Evolutionary conservation across 2,329 filamentous ascomycete genomes (phyloP).

Genomic region (Microcera coccophila): DNA sequence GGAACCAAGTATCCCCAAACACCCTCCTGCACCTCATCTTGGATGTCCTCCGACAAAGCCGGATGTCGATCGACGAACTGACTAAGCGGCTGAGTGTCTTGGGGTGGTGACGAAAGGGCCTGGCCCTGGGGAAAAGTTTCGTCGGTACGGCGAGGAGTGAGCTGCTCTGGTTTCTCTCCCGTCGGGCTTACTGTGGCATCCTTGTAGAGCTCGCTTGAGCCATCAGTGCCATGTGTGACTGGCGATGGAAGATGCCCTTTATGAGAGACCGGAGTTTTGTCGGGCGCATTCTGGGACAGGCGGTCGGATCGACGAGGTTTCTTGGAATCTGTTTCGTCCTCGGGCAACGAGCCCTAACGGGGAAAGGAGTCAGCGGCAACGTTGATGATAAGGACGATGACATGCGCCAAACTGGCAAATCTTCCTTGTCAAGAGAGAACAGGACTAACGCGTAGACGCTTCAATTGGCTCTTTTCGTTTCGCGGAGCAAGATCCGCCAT

Average conservation of each 20-base stretch:
- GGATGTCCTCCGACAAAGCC: slow-evolving; percentile 73
- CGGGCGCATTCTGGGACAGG: slow-evolving; percentile 51
- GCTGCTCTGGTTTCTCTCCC: slow-evolving; percentile 54
- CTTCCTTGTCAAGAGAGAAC: slow-evolving; percentile 14
- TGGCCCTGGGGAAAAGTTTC: slow-evolving; percentile 45
- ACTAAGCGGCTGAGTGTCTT: slow-evolving; percentile 56
- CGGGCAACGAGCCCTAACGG: slow-evolving; percentile 61
- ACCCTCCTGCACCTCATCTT: slow-evolving; percentile 77
- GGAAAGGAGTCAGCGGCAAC: slow-evolving; percentile 20
- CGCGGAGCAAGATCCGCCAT: slow-evolving; percentile 52
- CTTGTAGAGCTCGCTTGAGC: slow-evolving; percentile 59
- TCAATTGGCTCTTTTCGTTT: slow-evolving; percentile 77
- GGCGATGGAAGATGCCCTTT: slow-evolving; percentile 76
- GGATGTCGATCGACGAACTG: slow-evolving; percentile 74
- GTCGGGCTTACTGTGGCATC: slow-evolving; percentile 70
- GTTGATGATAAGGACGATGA: slow-evolving; percentile 5
- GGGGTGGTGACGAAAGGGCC: slow-evolving; percentile 57
- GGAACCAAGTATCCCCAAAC: slow-evolving; percentile 96
- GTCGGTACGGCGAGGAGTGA: slow-evolving; percentile 48
- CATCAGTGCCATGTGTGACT: slow-evolving; percentile 60
- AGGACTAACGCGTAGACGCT: slow-evolving; percentile 70
- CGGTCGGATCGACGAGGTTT: slow-evolving; percentile 78
- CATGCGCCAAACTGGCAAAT: slow-evolving; percentile 8
- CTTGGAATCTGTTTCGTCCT: slow-evolving; percentile 66
- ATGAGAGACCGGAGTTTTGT: slow-evolving; percentile 58